Evolutionary conservation across 2,329 filamentous ascomycete species (phyloP).

Genomic region (Erysiphe pulchra): DNA sequence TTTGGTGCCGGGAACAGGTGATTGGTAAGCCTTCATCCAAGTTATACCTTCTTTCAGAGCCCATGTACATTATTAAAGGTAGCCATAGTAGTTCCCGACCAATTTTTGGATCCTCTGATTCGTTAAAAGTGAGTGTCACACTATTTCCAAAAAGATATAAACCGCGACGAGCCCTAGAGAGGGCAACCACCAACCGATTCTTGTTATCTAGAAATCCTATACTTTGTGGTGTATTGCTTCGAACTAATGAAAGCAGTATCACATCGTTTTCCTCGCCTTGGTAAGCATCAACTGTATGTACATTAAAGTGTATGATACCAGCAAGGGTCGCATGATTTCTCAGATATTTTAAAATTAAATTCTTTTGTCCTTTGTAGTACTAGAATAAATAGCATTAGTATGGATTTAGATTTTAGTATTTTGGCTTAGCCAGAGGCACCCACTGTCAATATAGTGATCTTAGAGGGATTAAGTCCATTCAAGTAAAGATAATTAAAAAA

Average conservation of each 20-base stretch:
- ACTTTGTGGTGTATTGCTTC: slow-evolving; percentile 29
- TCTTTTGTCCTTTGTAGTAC: slow-evolving; percentile 70
- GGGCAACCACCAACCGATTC: slow-evolving; percentile 31
- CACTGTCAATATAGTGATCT: slow-evolving; percentile 51
- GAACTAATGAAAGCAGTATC: slow-evolving; percentile 54
- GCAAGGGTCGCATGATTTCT: slow-evolving; percentile 18
- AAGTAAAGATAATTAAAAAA: slow-evolving; percentile 47
- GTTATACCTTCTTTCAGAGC: slow-evolving; percentile 13
- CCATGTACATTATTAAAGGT: slow-evolving; percentile 17
- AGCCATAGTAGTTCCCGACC: slow-evolving; percentile 10
- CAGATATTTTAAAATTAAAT: slow-evolving; percentile 26
- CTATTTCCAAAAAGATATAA: slow-evolving; percentile 72
- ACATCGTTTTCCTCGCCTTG: slow-evolving; percentile 82
- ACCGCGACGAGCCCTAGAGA: slow-evolving; percentile 46
- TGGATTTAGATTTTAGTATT: neutral
- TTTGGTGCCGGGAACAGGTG: slow-evolving; percentile 32
- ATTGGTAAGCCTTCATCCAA: slow-evolving; percentile 27
- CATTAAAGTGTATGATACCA: slow-evolving; percentile 18
- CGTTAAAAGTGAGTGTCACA: slow-evolving; percentile 16
- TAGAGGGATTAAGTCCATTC: slow-evolving; percentile 30
- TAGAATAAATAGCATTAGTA: slow-evolving; percentile 1
- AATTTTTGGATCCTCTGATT: slow-evolving; percentile 2
- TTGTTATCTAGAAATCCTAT: slow-evolving; percentile 51
- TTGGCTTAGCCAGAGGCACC: neutral
- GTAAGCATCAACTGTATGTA: slow-evolving; percentile 68